Base-by-base conservation (phyloP, 1,284 basidiomycete genomes). In the Albatrellus sp. region DNA sequence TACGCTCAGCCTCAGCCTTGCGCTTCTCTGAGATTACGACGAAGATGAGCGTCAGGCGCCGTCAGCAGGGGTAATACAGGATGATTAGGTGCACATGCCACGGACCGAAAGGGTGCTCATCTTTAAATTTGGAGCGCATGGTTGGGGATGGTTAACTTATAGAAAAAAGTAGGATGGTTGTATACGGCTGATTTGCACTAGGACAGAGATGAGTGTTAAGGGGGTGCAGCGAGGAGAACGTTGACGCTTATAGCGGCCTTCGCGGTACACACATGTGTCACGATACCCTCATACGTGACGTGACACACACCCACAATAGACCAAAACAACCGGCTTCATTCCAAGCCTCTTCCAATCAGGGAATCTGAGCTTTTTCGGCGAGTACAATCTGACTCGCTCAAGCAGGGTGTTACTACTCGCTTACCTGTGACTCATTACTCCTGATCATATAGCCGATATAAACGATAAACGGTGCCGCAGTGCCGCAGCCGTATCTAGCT, bases 81-180 rank as follows among this genome's bases (percentile, higher is more conserved):
- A 17, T 45, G 45, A 24, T 4, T 7, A 24, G 20, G 24, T 50
- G 39, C 32, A 17, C 16, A 48, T 49, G 54, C 45, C 32, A 71
- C 80, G 51, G 56, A 96, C 93, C 93, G 61, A 97, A 98, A 48
- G 92, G 89, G 67, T 98, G 96, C 71, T 98, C 96, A 67, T 98
- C 94, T 80, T 98, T 98, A 77, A 98, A 98, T 73, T 97, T 96
- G 62, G 92, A 94, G 63, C 92, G 81, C 84, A 97, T 96, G 46
- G 46, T 59, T 24, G 7, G 24, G 24, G 24, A 24, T 24, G 24
- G 24, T 24, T 24, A 7, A 24, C 24, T 24, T 24, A 7, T 24
- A 24, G 24, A 7, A 7, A 24, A 24, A 24, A 24, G 7, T 24
- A 24, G 24, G 24, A 7, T 3, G 24, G 24, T 4, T 24, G 24